These are phyloP conservation scores for Kwoniella heveanensis DNA, from an alignment of 768 basidiomycete species.

Conservation along the genomic window DNA sequence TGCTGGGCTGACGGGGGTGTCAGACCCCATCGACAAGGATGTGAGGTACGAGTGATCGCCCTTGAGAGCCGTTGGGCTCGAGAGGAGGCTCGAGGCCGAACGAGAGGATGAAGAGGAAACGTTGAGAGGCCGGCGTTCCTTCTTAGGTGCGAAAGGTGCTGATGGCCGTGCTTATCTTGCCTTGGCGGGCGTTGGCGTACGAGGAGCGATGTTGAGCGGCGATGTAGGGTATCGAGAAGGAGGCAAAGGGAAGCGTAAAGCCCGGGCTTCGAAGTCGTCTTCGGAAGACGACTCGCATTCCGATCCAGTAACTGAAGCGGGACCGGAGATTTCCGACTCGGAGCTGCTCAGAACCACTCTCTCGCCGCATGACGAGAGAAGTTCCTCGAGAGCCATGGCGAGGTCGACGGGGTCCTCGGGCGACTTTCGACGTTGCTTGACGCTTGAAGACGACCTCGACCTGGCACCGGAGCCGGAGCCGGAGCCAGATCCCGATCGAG, in stretches of 20 bases:
- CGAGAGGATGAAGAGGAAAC: not conserved
- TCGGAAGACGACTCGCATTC: not conserved
- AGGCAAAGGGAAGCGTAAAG: conserved; percentile 18
- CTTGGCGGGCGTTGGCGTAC: conserved; percentile 6
- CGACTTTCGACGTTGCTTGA: conserved; percentile 5
- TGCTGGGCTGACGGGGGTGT: not conserved
- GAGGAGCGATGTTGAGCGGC: not conserved
- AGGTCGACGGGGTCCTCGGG: conserved; percentile 27
- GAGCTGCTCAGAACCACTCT: conserved; percentile 25
- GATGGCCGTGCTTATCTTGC: not conserved
- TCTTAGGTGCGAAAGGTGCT: conserved; percentile 11
- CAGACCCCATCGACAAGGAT: conserved; percentile 3
- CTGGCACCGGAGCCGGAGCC: not conserved
- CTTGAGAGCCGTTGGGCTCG: conserved; percentile 5
- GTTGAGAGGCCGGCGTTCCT: conserved; percentile 4
- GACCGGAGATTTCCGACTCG: conserved; percentile 18
- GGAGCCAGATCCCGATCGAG: not conserved
- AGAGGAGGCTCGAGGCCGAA: not conserved
- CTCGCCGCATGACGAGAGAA: conserved; percentile 30
- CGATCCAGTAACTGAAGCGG: conserved; percentile 6
- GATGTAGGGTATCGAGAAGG: conserved; percentile 6
- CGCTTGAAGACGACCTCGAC: not conserved
- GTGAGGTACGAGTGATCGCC: conserved; percentile 26
- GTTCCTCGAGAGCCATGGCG: conserved; percentile 37
- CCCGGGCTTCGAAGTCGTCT: conserved; percentile 7